Base-by-base conservation (phyloP, 2,329 filamentous ascomycete genomes). In the Podosphaera fusca region DNA sequence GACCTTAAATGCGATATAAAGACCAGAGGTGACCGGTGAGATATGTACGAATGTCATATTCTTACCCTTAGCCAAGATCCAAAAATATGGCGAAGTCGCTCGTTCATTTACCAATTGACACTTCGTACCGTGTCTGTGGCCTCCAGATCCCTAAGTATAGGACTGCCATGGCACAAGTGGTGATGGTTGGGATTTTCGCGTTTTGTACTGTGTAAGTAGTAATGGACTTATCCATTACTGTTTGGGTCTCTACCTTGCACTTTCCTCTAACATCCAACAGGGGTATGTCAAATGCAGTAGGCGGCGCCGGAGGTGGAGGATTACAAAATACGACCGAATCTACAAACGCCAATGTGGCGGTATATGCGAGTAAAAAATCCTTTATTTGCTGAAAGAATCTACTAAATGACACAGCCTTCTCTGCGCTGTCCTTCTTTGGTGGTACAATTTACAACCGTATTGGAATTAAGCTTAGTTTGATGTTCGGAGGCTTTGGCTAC, bases 391-490 rank as follows among this genome's bases (percentile, higher is more conserved):
- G 14, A 29, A 33, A 14, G 30, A 51, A n/a, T 35, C 6, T 74
- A 76, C 64, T 71, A 70, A 38, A 38, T 38, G 35, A 38, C 5
- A 38, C 35, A 8, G 73, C 73, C 40, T 76, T 76, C 58, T 72
- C 79, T 50, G 72, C 80, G 55, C 74, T 81, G 45, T 83, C 79
- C 60, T 78, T 87, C 70, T 77, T 85, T 66, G 83, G 85, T 62
- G 84, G 84, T 57, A 89, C 84, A 56, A 77, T 89, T 65, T 82
- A 83, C 70, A 92, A 92, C 72, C 78, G 77, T 61, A 73, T 88
- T 56, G 86, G 85, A 57, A 77, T 88, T 60, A 79, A 78, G 64
- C 66, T 75, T 50, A 83, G 84, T 14, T 72, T 90, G 55, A 75
- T 79, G 4, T 75, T 89, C 61, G 85, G 85, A 60, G 85, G 85